Percentiles rank a stretch among this genome's conserved stretches.
phyloP scores from a whole-genome alignment of 306 rosid genomes.

The Vigna angularis region DNA sequence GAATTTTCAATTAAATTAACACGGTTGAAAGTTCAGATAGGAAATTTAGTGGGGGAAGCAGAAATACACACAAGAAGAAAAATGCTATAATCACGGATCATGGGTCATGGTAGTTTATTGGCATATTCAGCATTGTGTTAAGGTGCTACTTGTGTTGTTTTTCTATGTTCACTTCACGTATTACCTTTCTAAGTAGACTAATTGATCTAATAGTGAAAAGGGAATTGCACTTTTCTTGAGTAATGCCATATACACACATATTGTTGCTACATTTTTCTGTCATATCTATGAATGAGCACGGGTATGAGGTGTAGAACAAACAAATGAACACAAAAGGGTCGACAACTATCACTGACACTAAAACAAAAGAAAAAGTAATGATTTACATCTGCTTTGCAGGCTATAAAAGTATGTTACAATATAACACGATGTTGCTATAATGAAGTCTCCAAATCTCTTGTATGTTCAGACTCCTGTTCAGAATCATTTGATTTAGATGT shows the following conservation, averaged over 20 bases:
- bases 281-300: neutral
- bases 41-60: conserved; percentile 15
- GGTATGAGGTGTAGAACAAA: neutral
- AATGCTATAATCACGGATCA: neutral
- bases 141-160: neutral
- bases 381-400: neutral
- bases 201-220: neutral
- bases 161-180: neutral
- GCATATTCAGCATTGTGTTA: neutral
- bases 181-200: neutral
- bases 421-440: conserved; percentile 27
- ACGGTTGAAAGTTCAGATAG: neutral
- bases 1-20: conserved; percentile 12
- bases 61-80: neutral
- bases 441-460: conserved; percentile 56
- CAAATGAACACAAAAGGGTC: neutral
- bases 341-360: neutral
- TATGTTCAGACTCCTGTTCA: conserved; percentile 57
- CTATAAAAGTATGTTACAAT: neutral
- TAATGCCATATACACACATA: neutral
- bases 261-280: neutral
- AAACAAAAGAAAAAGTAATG: neutral
- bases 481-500: conserved; percentile 55
- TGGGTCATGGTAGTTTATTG: neutral
- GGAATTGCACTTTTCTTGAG: neutral